Percentiles rank a stretch among this genome's conserved stretches.
phyloP scores from a whole-genome alignment of 1,284 basidiomycete species.

The Meira miltonrushii region DNA sequence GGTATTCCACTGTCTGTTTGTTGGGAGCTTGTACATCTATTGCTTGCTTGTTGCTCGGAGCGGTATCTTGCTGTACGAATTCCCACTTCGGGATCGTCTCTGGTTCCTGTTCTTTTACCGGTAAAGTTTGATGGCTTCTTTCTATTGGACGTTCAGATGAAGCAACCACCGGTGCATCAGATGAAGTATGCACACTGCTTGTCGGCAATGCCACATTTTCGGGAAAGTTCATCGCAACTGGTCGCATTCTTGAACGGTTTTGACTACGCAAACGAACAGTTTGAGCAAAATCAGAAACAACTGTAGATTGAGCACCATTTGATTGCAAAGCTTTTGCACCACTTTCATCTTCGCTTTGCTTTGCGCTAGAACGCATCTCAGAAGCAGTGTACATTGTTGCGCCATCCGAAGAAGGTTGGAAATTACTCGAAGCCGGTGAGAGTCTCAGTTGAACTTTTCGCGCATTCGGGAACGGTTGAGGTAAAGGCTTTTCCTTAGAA shows the following conservation, averaged over 20 bases:
- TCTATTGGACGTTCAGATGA: no score
- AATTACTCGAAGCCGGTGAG: no score
- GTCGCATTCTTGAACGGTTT: neutral
- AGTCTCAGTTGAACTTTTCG: neutral
- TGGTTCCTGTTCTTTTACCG: neutral
- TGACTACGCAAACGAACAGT: conserved; percentile 1
- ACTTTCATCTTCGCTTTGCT: neutral
- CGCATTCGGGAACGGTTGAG: no score
- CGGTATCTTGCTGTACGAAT: no score
- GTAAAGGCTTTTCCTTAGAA: no score
- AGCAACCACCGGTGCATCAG: neutral
- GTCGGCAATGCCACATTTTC: neutral
- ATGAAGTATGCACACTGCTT: neutral
- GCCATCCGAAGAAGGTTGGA: neutral
- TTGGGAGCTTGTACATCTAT: neutral
- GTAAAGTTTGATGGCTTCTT: no score
- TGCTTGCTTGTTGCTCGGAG: no score
- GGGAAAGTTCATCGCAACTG: neutral
- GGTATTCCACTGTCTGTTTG: conserved; percentile 20
- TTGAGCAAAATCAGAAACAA: conserved; percentile 1
- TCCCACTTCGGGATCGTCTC: neutral
- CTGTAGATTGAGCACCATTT: neutral
- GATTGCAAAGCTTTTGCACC: neutral
- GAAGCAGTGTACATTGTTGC: conserved; percentile 1
- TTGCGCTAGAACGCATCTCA: neutral